phyloP scores from a whole-genome alignment of 2,329 filamentous ascomycete species.

The Colletotrichum sp. region DNA sequence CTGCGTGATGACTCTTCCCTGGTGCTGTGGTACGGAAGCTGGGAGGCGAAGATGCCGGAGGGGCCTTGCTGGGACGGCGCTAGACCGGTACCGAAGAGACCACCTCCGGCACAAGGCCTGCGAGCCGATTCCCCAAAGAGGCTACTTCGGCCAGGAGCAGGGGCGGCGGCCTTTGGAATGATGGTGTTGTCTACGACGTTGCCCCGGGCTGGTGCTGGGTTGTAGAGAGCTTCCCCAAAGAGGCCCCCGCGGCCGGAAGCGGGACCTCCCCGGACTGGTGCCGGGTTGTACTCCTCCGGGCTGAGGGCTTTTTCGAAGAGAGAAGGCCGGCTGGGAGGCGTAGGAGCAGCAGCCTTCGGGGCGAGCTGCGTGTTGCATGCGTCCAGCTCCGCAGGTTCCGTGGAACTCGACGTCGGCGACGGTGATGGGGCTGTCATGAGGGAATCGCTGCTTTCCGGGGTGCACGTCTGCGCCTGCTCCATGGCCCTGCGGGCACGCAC shows the following conservation, averaged over 20 bases:
- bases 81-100: not conserved
- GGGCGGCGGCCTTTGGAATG: fast-evolving
- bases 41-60: fast-evolving
- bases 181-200: fast-evolving
- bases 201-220: not conserved
- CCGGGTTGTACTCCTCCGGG: no score
- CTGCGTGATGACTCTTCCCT: fast-evolving
- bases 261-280: no score
- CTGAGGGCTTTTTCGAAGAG: no score
- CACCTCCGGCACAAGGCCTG: fast-evolving
- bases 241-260: not conserved
- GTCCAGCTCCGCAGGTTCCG: not conserved
- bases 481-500: not conserved
- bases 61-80: not conserved
- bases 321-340: fast-evolving
- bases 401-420: not conserved
- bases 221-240: not conserved
- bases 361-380: not conserved
- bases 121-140: fast-evolving
- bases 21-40: fast-evolving
- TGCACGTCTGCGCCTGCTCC: not conserved
- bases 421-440: not conserved
- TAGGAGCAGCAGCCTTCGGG: not conserved
- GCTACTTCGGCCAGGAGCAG: not conserved
- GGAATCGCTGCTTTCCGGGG: not conserved